phyloP scores from a whole-genome alignment of 1,139 yeast species.

The Yamadazyma spencermartinsiae region DNA sequence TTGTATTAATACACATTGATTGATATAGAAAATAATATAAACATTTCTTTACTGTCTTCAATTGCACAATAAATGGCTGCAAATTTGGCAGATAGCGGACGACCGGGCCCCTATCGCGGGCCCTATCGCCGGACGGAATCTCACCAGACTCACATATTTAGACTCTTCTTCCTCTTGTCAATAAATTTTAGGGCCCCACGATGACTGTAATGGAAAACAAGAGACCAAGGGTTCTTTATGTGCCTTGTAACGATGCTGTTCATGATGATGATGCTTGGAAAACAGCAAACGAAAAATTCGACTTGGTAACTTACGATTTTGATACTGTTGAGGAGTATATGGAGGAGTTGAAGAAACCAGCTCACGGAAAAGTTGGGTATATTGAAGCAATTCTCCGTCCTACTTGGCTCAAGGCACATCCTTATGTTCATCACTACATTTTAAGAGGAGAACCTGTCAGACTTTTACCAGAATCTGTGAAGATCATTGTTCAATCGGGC shows the following conservation, averaged over 20 bases:
- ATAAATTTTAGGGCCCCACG: too few species aligned
- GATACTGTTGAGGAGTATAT: conserved; percentile 30
- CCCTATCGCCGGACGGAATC: too few species aligned
- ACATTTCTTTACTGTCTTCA: too few species aligned
- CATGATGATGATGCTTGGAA: conserved; percentile 34
- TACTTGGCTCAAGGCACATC: conserved; percentile 34
- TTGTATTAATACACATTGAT: neutral
- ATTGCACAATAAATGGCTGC: too few species aligned
- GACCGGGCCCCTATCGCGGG: too few species aligned
- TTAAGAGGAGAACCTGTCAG: conserved; percentile 30
- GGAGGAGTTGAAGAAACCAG: conserved; percentile 28
- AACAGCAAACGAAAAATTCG: conserved; percentile 28
- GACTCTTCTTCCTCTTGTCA: too few species aligned
- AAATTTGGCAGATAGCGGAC: too few species aligned
- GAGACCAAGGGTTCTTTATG: conserved; percentile 30
- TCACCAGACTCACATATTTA: too few species aligned
- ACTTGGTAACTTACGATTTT: conserved; percentile 30
- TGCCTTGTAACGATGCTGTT: conserved; percentile 33
- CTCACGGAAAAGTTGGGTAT: conserved; percentile 28
- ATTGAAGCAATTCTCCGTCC: conserved; percentile 35
- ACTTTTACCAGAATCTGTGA: conserved; percentile 30
- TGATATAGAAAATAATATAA: too few species aligned
- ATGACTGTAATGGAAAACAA: conserved; percentile 19
- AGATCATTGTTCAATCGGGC: conserved; percentile 25
- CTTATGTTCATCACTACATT: conserved; percentile 31